A percentile compares a stretch with the other conserved stretches of the same genome.
Conservation (phyloP, 2,329 filamentous ascomycete species). For the Aspergillus pseudotamarii region DNA sequence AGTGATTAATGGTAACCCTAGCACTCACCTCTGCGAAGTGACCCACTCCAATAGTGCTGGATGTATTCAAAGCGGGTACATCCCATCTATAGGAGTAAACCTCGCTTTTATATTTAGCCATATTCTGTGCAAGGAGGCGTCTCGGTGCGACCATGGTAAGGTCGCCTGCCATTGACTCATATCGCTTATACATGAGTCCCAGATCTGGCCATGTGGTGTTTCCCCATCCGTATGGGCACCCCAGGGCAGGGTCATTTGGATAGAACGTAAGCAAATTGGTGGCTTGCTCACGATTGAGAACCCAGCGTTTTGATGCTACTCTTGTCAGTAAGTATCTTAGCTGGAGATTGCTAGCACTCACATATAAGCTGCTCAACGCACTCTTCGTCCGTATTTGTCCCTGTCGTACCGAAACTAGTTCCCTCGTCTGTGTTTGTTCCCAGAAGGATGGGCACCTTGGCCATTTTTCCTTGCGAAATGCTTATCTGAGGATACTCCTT, state of each 20-base stretch:
- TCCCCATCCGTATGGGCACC: conserved; percentile 49
- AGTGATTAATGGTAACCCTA: not conserved
- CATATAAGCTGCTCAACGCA: conserved; percentile 45
- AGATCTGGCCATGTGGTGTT: conserved; percentile 32
- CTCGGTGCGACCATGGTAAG: conserved; percentile 32
- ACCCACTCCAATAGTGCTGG: conserved; percentile 30
- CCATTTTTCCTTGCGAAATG: conserved; percentile 60
- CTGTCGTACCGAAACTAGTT: conserved; percentile 55
- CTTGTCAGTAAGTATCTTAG: conserved; percentile 8
- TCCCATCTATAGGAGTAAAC: conserved; percentile 36
- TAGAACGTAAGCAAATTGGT: conserved; percentile 53
- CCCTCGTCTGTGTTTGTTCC: conserved; percentile 70
- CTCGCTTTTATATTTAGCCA: conserved; percentile 22
- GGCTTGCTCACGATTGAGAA: conserved; percentile 28
- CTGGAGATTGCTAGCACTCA: conserved; percentile 8
- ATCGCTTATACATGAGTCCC: conserved; percentile 34
- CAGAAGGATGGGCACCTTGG: conserved; percentile 64
- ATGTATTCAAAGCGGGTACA: conserved; percentile 30
- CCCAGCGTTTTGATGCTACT: conserved; percentile 31
- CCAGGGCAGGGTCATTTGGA: conserved; percentile 52
- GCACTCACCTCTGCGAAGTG: conserved; percentile 34
- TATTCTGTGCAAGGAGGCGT: conserved; percentile 30
- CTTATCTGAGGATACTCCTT: conserved; percentile 57
- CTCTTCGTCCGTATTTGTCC: conserved; percentile 57
- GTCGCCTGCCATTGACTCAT: conserved; percentile 34